These are phyloP conservation scores for Fusarium burgessii DNA, from an alignment of 2,329 filamentous ascomycete genomes.

Conservation along the genomic window DNA sequence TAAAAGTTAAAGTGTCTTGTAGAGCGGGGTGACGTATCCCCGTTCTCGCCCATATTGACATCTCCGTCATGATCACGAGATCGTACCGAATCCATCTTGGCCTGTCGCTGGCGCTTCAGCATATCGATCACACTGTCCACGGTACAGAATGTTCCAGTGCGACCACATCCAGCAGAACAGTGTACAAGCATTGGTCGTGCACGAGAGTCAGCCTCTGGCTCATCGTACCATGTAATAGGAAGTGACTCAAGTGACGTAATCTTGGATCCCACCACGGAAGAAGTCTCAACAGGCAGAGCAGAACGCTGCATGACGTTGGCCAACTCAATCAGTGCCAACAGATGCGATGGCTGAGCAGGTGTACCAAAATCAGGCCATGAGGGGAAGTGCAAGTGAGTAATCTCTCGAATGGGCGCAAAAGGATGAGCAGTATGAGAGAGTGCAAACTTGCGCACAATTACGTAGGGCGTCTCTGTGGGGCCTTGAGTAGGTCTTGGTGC, in stretches of 20 bases:
- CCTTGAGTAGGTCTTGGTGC: slow-evolving; percentile 45
- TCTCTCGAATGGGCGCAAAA: slow-evolving; percentile 87
- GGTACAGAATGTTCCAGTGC: slow-evolving; percentile 96
- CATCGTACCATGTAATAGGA: slow-evolving; percentile 64
- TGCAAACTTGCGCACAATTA: slow-evolving; percentile 88
- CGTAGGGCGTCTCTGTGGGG: slow-evolving; percentile 74
- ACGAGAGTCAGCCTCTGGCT: slow-evolving; percentile 66
- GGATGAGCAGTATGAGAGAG: slow-evolving; percentile 81
- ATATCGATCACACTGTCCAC: slow-evolving; percentile 97
- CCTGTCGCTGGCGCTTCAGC: slow-evolving; percentile 83
- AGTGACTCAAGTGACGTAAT: slow-evolving; percentile 45
- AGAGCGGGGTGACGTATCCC: slow-evolving; percentile 47
- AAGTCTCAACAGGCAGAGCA: slow-evolving; percentile 61
- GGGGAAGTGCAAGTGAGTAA: slow-evolving; percentile 94
- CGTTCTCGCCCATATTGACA: slow-evolving; percentile 56
- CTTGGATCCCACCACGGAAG: slow-evolving; percentile 51
- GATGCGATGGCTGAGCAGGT: slow-evolving; percentile 86
- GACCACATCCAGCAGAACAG: slow-evolving; percentile 94
- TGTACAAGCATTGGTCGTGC: slow-evolving; percentile 87
- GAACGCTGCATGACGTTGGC: slow-evolving; percentile 79
- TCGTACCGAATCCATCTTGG: slow-evolving; percentile 43
- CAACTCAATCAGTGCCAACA: slow-evolving; percentile 90
- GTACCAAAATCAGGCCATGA: slow-evolving; percentile 98
- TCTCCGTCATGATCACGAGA: slow-evolving; percentile 57
- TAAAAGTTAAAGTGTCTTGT: slow-evolving; percentile 44